Conservation (phyloP, 495 filamentous ascomycete species). For the Entonaema liquescens region DNA sequence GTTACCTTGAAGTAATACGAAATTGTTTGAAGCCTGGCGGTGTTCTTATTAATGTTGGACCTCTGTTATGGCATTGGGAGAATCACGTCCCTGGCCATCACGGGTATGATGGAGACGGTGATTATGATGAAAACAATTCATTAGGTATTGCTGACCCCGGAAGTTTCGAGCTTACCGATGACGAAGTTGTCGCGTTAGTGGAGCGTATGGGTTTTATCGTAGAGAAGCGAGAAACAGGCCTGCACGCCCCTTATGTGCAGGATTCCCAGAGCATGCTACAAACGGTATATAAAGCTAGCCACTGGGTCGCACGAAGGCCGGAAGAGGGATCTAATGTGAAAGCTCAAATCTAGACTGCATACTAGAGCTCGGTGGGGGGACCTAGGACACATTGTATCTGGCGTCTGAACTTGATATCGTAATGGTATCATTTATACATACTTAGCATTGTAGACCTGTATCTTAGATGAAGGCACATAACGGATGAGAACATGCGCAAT, state of each 20-base stretch:
- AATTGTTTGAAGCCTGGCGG: conserved; percentile 82
- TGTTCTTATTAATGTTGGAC: conserved; percentile 88
- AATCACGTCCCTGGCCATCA: conserved; percentile 58
- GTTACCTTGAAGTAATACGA: conserved; percentile 83
- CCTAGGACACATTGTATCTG: conserved; percentile 25
- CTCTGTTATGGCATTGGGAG: conserved; percentile 90
- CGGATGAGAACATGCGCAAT: conserved; percentile 7
- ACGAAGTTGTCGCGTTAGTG: conserved; percentile 83
- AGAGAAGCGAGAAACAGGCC: conserved; percentile 62
- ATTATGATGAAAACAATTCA: conserved; percentile 54
- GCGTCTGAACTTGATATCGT: conserved; percentile 14
- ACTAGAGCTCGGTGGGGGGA: background rate
- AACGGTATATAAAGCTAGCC: conserved; percentile 76
- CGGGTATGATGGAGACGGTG: conserved; percentile 55
- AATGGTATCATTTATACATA: conserved; percentile 19
- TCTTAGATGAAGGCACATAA: conserved; percentile 15
- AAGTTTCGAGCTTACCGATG: conserved; percentile 84
- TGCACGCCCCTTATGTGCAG: conserved; percentile 81
- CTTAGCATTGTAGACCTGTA: conserved; percentile 8
- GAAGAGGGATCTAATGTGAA: background rate
- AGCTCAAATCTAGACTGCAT: conserved; percentile 2
- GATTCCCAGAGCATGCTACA: conserved; percentile 85
- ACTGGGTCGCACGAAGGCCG: conserved; percentile 85
- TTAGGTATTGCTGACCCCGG: conserved; percentile 78
- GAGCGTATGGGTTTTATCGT: conserved; percentile 80